Conservation (phyloP, 805 yeast species). For the Metschnikowia cerradonensis region DNA sequence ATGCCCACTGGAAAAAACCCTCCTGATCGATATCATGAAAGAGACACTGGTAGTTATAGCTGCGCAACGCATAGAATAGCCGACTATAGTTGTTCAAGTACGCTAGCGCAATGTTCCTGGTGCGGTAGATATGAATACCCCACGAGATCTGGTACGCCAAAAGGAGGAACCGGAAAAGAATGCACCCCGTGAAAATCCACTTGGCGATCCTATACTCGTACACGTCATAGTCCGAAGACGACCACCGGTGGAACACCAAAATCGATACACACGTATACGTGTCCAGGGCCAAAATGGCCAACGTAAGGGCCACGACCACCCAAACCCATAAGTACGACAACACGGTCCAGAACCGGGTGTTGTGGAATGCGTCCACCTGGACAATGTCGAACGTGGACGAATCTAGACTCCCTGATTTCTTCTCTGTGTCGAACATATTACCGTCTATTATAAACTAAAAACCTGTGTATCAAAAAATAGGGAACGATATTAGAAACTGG, state of each 20-base stretch:
- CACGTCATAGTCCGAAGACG: slow-evolving; percentile 43
- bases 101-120: slow-evolving; percentile 62
- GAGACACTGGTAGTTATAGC: slow-evolving; percentile 67
- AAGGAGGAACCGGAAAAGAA: slow-evolving; percentile 61
- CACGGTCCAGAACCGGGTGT: slow-evolving; percentile 41
- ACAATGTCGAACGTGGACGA: slow-evolving; percentile 48
- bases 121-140: slow-evolving; percentile 55
- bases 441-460: no score
- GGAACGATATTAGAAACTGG: no score
- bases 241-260: slow-evolving; percentile 70
- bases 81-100: slow-evolving; percentile 67
- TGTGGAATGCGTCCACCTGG: slow-evolving; percentile 44
- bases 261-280: slow-evolving; percentile 74
- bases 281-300: slow-evolving; percentile 60
- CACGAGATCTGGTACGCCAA: slow-evolving; percentile 52
- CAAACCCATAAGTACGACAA: slow-evolving; percentile 39
- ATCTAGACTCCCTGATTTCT: slow-evolving; percentile 18
- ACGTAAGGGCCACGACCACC: slow-evolving; percentile 48
- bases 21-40: slow-evolving; percentile 64
- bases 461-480: no score
- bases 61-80: slow-evolving; percentile 48
- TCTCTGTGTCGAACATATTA: slow-evolving; percentile 13
- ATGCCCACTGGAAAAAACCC: slow-evolving; percentile 59
- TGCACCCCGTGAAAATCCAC: slow-evolving; percentile 82
- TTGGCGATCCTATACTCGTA: slow-evolving; percentile 49